Base-by-base conservation (phyloP, 2,329 filamentous ascomycete genomes). In the Nectriaceae sp. region DNA sequence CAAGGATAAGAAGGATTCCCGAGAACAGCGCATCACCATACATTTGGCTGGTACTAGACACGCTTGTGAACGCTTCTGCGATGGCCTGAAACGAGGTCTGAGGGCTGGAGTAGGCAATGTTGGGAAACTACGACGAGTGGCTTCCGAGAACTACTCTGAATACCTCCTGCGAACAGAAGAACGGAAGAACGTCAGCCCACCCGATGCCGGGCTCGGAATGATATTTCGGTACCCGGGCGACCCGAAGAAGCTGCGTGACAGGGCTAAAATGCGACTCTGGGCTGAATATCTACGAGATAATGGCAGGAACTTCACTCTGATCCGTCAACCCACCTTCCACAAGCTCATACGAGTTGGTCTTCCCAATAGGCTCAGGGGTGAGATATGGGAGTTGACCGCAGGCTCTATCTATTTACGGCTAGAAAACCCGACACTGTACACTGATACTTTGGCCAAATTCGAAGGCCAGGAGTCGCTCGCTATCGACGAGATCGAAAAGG, bases 401-500 rank as follows among this genome's bases (percentile, higher is more conserved):
- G 94, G 94, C 5, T 95, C 93, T 3, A 79, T 97, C 53, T 97
- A 92, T 67, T 76, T 96, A 49, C 85, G 93, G 21, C 78, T 99
- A 13, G 88, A 96, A 63, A 90, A 88, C 49, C 94, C 94, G 1
- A 88, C 83, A 11, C 75, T 93, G 4, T 99, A 93, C 64, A 75
- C 80, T 38, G 90, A 99, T 49, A 97, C 92, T 0, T 75, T 99
- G 38, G 77, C 82, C 43, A 93, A 94, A 65, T 92, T 87, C 60
- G 83, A 87, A 5, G 94, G 94, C 6, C 83, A 87, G 64, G 89
- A 95, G 57, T 97, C 93, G 11, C 79, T 99, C 52, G 94, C 94
- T 38, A 97, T 97, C 60, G 94, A 99, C 67, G 94, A 99, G 76
- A 99, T 99, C 56, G 94, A 99, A 67, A 99, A 99, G 70, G 94